Base-by-base conservation (phyloP, 2,329 filamentous ascomycete species). In the Calonectria pauciramosa region DNA sequence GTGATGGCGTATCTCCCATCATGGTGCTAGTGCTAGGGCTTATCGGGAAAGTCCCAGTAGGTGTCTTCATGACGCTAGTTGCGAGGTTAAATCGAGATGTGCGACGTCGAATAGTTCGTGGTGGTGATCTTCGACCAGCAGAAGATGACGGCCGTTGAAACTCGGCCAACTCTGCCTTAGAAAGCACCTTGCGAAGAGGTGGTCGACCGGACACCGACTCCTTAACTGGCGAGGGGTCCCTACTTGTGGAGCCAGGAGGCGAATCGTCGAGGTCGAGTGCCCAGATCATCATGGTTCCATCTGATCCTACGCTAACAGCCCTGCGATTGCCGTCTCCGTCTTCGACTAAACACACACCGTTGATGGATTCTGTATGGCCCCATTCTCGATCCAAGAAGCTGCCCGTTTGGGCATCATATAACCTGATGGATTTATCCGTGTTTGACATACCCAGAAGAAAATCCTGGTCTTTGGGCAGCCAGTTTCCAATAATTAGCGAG, bases 351-450 rank as follows among this genome's bases (percentile, higher is more conserved):
- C 94, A 91, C 23, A 97, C 92, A 74, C 96, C 96, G 67, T 95
- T 98, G 77, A 99, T 95, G 11, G 96, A 94, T 82, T 98, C 96
- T 0, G 96, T 98, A 80, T 99, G 97, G 1, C 97, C 97, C 91
- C 96, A 98, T 85, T 99, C 97, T 51, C 95, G 92, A 66, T 96
- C 94, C 34, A 99, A 86, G 72, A 99, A 93, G 2, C 88, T 86
- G 11, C 96, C 96, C 52, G 91, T 93, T 75, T 94, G 93, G 36
- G 92, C 89, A 78, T 98, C 95, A 81, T 99, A 99, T 20, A 99
- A 87, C 44, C 97, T 90, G 71, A 99, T 93, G 0, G 97, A 99
- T 83, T 99, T 99, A 84, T 99, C 97, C 0, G 95, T 98, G 79
- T 96, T 96, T 11, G 96, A 98, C 14, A 97, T 90, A n/a, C 95